Percentiles rank a stretch among this genome's conserved stretches.
phyloP scores from a whole-genome alignment of 768 basidiomycete genomes.

The Lyophyllum decastes region DNA sequence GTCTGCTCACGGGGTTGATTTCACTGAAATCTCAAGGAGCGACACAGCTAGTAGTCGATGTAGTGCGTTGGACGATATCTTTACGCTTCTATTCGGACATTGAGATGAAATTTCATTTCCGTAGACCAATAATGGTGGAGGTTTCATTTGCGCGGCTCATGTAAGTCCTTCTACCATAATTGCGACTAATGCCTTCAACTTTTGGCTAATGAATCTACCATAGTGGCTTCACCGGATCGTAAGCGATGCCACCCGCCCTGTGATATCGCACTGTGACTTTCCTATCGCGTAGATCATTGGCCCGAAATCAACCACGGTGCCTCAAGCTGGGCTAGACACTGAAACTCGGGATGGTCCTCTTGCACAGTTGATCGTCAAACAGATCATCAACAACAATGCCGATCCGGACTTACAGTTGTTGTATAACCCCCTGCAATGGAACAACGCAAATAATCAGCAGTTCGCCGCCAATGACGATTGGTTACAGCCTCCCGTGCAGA shows the following conservation, averaged over 20 bases:
- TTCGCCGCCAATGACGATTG: conserved; percentile 45
- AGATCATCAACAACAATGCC: conserved; percentile 37
- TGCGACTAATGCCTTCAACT: neutral
- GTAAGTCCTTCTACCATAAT: conserved; percentile 32
- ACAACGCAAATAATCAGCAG: conserved; percentile 42
- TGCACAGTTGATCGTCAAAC: conserved; percentile 49
- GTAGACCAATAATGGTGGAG: conserved; percentile 53
- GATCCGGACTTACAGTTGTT: conserved; percentile 46
- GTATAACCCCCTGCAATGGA: conserved; percentile 54
- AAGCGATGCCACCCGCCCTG: conserved; percentile 14
- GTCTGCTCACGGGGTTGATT: conserved; percentile 47
- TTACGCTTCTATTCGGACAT: neutral
- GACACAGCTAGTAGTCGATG: conserved; percentile 57
- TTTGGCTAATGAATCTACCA: neutral
- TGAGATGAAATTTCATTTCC: neutral
- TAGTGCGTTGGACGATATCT: conserved; percentile 36
- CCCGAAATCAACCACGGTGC: conserved; percentile 49
- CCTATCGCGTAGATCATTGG: conserved; percentile 43
- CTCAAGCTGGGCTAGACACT: conserved; percentile 58
- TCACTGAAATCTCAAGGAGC: conserved; percentile 49
- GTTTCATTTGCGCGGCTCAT: conserved; percentile 61
- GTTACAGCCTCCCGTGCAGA: conserved; percentile 43
- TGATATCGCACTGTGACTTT: neutral
- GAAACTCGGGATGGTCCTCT: conserved; percentile 47
- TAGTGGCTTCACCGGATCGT: conserved; percentile 51